Percentiles rank a stretch among this genome's conserved stretches.
phyloP scores from a whole-genome alignment of 1,139 yeast genomes.

The Diutina sp. region DNA sequence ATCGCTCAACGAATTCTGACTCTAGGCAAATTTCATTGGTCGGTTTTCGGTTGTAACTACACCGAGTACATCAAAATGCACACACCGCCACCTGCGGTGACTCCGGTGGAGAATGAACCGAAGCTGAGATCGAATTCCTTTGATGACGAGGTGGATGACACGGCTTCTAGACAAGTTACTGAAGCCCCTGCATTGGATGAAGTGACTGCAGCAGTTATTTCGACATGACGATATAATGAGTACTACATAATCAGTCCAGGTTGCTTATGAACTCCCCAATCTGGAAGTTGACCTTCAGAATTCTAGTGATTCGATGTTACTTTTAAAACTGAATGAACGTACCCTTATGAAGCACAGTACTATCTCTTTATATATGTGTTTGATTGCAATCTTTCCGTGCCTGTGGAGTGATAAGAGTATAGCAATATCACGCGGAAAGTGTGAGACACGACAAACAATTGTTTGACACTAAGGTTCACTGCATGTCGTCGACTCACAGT shows the following conservation, averaged over 20 bases:
- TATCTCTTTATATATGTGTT: too few species aligned
- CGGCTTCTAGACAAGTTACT: not conserved
- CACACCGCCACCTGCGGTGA: not conserved
- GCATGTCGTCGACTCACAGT: too few species aligned
- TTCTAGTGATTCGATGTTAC: not conserved
- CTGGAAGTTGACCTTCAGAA: not conserved
- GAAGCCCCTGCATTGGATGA: not conserved
- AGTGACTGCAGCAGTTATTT: not conserved
- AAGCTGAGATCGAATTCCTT: not conserved
- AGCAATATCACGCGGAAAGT: too few species aligned
- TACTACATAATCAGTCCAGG: not conserved
- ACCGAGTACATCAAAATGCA: slow-evolving; percentile 3
- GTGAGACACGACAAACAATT: too few species aligned
- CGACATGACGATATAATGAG: slow-evolving; percentile 1
- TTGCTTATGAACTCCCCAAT: not conserved
- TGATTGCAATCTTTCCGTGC: too few species aligned
- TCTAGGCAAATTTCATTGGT: slow-evolving; percentile 60
- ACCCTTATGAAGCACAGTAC: not conserved
- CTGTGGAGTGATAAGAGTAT: too few species aligned
- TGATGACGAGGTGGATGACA: not conserved
- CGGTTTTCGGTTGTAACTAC: slow-evolving; percentile 52
- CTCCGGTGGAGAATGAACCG: not conserved
- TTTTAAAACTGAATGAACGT: not conserved
- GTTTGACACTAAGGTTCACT: too few species aligned
- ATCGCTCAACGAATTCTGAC: slow-evolving; percentile 43